Evolutionary conservation across 108 stramenopile species (phyloP).

Genomic region (Seminavis robusta): DNA sequence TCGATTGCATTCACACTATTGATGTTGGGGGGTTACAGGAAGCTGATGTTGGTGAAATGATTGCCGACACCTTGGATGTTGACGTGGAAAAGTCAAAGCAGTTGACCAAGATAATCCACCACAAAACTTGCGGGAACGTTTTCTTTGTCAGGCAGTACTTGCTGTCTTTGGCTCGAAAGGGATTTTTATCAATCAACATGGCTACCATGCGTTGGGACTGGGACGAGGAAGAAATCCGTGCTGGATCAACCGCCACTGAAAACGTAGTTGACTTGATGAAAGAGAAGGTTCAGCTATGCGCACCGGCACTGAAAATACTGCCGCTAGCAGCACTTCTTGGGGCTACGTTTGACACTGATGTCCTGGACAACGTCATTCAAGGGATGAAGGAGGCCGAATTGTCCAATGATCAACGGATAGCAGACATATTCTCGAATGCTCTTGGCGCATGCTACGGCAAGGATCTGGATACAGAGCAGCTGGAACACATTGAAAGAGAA

Average conservation of each 20-base stretch:
- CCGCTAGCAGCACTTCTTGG: conserved; percentile 4
- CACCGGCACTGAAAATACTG: neutral
- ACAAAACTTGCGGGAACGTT: conserved; percentile 1
- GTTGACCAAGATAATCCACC: neutral
- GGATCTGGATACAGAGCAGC: neutral
- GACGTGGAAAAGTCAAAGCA: neutral
- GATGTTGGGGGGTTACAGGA: neutral
- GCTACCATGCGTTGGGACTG: conserved; percentile 1
- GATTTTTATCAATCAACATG: neutral
- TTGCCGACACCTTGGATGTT: neutral
- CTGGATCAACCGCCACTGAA: neutral
- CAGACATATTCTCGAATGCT: neutral
- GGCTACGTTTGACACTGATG: conserved; percentile 3
- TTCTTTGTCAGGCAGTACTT: conserved; percentile 1
- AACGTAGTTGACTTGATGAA: conserved; percentile 2
- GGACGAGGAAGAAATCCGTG: conserved; percentile 2
- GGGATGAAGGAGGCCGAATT: neutral
- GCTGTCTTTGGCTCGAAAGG: neutral
- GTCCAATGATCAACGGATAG: neutral
- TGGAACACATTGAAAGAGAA: neutral
- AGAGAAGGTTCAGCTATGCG: neutral
- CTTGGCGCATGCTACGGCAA: neutral
- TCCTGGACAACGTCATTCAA: neutral
- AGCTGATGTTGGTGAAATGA: neutral
- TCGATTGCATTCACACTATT: neutral